Evolutionary conservation across 345 rosid genomes (phyloP).

Genomic region (Sapria himalayana): DNA sequence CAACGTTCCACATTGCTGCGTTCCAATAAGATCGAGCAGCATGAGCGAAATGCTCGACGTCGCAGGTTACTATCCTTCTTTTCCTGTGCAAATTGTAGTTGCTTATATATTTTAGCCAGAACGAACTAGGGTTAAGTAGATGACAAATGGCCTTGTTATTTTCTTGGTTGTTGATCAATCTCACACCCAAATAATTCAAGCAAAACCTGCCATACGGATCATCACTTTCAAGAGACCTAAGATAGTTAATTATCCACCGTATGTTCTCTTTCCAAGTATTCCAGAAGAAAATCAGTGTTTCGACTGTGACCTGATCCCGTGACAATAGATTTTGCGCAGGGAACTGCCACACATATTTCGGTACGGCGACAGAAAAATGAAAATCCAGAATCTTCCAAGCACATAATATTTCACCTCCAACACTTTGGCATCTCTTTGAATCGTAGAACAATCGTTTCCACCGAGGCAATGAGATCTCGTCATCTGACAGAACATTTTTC

Average conservation of each 20-base stretch:
- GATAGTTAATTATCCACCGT: conserved; percentile 10
- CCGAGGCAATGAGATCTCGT: conserved; percentile 7
- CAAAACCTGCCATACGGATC: conserved; percentile 17
- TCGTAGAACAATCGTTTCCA: conserved; percentile 14
- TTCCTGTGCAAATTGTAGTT: neutral
- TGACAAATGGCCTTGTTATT: conserved; percentile 8
- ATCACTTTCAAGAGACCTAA: neutral
- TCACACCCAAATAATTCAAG: conserved; percentile 24
- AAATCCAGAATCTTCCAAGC: conserved; percentile 21
- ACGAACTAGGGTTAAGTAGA: conserved; percentile 16
- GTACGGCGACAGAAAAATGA: conserved; percentile 8
- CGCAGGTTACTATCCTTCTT: conserved; percentile 9
- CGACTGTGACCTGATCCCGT: conserved; percentile 9
- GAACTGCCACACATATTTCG: conserved; percentile 14
- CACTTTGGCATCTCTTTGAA: conserved; percentile 12
- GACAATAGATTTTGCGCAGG: conserved; percentile 8
- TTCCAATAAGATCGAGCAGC: conserved; percentile 19
- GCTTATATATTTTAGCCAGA: conserved; percentile 14
- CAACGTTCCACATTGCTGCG: conserved; percentile 18
- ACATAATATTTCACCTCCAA: conserved; percentile 18
- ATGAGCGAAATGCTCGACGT: conserved; percentile 11
- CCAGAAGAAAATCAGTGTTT: conserved; percentile 26
- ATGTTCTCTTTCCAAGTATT: conserved; percentile 20
- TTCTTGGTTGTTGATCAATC: too few relatives aligned
- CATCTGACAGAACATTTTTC: conserved; percentile 11